Base-by-base conservation (phyloP, 148 eudicot species). In the Dysphania ambrosioides region DNA sequence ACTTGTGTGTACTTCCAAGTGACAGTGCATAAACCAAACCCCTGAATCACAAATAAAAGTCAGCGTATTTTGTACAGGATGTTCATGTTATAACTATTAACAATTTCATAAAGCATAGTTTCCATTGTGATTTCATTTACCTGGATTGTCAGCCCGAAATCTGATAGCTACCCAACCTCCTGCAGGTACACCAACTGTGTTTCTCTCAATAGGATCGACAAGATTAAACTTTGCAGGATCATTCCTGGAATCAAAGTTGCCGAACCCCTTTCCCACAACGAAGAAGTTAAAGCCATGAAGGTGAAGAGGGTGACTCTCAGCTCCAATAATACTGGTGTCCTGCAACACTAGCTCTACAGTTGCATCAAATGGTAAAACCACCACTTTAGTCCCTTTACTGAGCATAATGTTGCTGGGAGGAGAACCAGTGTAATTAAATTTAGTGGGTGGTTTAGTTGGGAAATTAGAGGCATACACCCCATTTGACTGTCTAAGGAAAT, bases 21-120 rank as follows among this genome's bases (percentile, higher is more conserved):
- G 81, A 56, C 81, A 78, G 1, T 78, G 81, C 81, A 78, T 78
- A 41, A 78, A 78, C 81, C 77, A 78, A 23, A 72, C 81, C 32
- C 81, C 77, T 78, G 47, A 59, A 11, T 16, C 16, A 55, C 8
- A 59, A 11, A n/a, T 8, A 57, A 12, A 12, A 13, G 24, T 24
- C 1, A 26, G 63, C 31, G 15, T 26, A 27, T 59, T 59, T 59
- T 59, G 63, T 47, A 47, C 51, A 11, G 11, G 47, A 47, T 13
- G 16, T 0, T 47, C 4, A 3, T 47, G 53, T 21, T 47, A 11
- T 0, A 2, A 47, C 5, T 13, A 15, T 5, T 47, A 2, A 47
- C 5, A 47, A 15, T 5, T 47, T 47, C 0, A 47, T 47, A 4
- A 21, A 16, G 3, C 53, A 47, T 3, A 2, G 13, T 47, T 47